phyloP scores from a whole-genome alignment of 73 alveolate species.

The Paramecium caudatum region DNA sequence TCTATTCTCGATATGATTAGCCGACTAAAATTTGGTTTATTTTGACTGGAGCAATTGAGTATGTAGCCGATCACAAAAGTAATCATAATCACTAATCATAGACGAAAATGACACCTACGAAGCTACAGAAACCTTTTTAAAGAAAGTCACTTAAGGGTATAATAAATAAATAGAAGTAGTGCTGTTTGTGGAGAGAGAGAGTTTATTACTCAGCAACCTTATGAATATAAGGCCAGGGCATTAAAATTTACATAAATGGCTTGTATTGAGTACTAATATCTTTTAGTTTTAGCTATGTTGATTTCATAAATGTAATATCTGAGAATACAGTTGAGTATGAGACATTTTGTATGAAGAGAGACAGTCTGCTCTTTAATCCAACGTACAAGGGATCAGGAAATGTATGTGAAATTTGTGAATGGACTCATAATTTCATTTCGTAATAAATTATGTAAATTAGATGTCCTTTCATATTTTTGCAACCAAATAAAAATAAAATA shows the following conservation, averaged over 20 bases:
- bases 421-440: slow-evolving; percentile 58
- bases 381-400: slow-evolving; percentile 41
- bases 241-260: slow-evolving; percentile 34
- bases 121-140: slow-evolving; percentile 43
- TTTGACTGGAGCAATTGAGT: slow-evolving; percentile 20
- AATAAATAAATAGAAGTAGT: not conserved
- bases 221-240: slow-evolving; percentile 46
- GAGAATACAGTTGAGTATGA: slow-evolving; percentile 43
- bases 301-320: not conserved
- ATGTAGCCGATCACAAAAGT: slow-evolving; percentile 58
- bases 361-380: slow-evolving; percentile 44
- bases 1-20: not conserved
- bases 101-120: slow-evolving; percentile 27
- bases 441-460: not conserved
- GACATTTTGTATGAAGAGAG: slow-evolving; percentile 50
- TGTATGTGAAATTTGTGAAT: slow-evolving; percentile 62
- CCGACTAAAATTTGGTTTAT: slow-evolving; percentile 52
- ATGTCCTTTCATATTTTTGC: slow-evolving; percentile 59
- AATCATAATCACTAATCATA: not conserved
- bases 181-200: slow-evolving; percentile 65
- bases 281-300: not conserved
- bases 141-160: slow-evolving; percentile 43
- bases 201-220: slow-evolving; percentile 38
- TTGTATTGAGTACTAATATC: slow-evolving; percentile 14
- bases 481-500: slow-evolving; percentile 57